Conservation (phyloP, 257 asterid genomes). For the Solanum tarijense region DNA sequence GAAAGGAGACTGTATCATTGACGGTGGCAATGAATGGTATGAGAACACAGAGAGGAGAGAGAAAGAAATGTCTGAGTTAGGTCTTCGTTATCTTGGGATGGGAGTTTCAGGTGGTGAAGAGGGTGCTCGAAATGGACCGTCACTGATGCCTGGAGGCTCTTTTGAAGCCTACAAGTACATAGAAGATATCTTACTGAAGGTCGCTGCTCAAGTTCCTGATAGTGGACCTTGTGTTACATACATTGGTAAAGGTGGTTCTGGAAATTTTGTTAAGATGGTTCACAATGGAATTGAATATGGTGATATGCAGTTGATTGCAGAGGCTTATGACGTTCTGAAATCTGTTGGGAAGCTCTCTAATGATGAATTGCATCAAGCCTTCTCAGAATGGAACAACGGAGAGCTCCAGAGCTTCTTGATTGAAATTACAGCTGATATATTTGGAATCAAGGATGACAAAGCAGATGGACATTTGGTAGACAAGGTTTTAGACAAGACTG, state of each 20-base stretch:
- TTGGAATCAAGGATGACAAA: constrained; percentile 86
- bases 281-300: constrained; percentile 97
- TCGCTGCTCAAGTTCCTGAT: constrained; percentile 91
- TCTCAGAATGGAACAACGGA: constrained; percentile 85
- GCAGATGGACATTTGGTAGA: constrained; percentile 77
- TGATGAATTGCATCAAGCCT: constrained; percentile 63
- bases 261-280: constrained; percentile 92
- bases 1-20: constrained; percentile 90
- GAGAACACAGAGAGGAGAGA: constrained; percentile 96
- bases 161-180: constrained; percentile 68
- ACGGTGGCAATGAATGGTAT: constrained; percentile 98
- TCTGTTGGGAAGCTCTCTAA: constrained; percentile 83
- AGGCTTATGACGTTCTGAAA: constrained; percentile 88
- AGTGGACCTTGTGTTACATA: constrained; percentile 98
- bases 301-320: constrained; percentile 93
- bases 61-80: constrained; percentile 60
- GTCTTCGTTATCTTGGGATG: constrained; percentile 91
- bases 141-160: constrained; percentile 98
- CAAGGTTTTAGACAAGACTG: constrained; percentile 92
- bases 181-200: constrained; percentile 76
- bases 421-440: constrained; percentile 91
- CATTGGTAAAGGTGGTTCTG: constrained; percentile 83
- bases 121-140: constrained; percentile 92
- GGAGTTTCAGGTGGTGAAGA: constrained; percentile 99
- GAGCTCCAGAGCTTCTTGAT: constrained; percentile 94